phyloP scores from a whole-genome alignment of 495 filamentous ascomycete genomes.

The Hypoxylon crocopeplum region DNA sequence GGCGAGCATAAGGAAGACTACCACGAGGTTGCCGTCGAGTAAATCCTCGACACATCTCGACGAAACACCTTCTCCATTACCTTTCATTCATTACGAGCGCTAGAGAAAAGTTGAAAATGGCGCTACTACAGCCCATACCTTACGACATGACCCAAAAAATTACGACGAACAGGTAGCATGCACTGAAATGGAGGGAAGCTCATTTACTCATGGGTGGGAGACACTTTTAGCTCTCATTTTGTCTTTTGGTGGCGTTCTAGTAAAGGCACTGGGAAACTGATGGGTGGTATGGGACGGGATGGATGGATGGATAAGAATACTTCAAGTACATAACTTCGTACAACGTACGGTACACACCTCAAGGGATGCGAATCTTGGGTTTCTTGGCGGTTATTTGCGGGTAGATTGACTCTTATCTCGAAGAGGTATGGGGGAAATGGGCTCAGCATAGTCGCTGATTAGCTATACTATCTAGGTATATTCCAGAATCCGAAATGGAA shows the following conservation, averaged over 20 bases:
- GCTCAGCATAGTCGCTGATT: not conserved
- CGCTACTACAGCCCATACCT: constrained; percentile 6
- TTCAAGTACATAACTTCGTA: constrained; percentile 12
- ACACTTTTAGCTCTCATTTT: not conserved
- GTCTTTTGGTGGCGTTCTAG: not conserved
- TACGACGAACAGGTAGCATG: constrained; percentile 26
- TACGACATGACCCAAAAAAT: constrained; percentile 31
- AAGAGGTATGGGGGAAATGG: not conserved
- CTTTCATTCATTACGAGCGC: not conserved
- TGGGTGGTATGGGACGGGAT: constrained; percentile 1
- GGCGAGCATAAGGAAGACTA: constrained; percentile 53
- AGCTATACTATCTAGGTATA: not conserved
- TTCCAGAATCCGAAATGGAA: constrained; percentile 21
- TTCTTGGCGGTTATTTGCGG: constrained; percentile 35
- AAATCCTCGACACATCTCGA: constrained; percentile 1
- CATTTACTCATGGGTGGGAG: constrained; percentile 1
- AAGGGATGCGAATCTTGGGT: constrained; percentile 10
- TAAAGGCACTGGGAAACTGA: constrained; percentile 4
- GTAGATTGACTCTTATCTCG: constrained; percentile 28
- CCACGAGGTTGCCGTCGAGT: constrained; percentile 52
- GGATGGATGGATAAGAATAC: constrained; percentile 13
- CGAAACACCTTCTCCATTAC: not conserved
- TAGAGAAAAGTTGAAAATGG: constrained; percentile 17
- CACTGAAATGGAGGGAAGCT: constrained; percentile 19
- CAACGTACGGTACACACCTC: constrained; percentile 3